These are phyloP conservation scores for Nicotiana noctiflora DNA, from an alignment of 257 asterid species.

Conservation along the genomic window DNA sequence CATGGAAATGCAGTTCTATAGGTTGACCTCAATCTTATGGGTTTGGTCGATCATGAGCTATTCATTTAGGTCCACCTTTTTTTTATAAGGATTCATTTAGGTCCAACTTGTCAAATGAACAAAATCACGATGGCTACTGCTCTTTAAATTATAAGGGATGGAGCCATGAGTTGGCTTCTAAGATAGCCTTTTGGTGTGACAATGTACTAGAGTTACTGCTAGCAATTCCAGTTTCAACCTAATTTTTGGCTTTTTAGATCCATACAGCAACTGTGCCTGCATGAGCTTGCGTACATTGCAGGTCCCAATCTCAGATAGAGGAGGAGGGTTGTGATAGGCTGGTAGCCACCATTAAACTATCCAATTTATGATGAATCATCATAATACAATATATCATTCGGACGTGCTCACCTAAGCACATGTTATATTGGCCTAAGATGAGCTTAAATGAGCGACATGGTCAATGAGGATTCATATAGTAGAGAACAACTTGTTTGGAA, in stretches of 20 bases:
- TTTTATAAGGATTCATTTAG: neutral
- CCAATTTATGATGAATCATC: neutral
- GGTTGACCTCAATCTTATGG: neutral
- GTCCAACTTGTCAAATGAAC: neutral
- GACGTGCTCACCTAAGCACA: neutral
- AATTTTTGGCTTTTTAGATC: neutral
- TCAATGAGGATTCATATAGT: neutral
- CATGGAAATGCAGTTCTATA: slow-evolving; percentile 3
- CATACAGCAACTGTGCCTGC: neutral
- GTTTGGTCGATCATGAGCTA: neutral
- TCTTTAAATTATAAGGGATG: neutral
- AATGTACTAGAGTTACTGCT: neutral
- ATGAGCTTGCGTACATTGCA: neutral
- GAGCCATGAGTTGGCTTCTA: neutral
- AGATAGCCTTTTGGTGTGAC: neutral
- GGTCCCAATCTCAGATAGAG: neutral
- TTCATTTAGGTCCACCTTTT: neutral
- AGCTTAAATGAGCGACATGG: neutral
- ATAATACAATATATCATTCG: neutral
- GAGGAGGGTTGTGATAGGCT: neutral
- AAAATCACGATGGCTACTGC: neutral
- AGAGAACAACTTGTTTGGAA: neutral
- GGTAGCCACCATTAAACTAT: neutral
- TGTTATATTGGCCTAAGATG: neutral
- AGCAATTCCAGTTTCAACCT: neutral